Base-by-base conservation (phyloP, 2,329 filamentous ascomycete species). In the Alternaria sp. region DNA sequence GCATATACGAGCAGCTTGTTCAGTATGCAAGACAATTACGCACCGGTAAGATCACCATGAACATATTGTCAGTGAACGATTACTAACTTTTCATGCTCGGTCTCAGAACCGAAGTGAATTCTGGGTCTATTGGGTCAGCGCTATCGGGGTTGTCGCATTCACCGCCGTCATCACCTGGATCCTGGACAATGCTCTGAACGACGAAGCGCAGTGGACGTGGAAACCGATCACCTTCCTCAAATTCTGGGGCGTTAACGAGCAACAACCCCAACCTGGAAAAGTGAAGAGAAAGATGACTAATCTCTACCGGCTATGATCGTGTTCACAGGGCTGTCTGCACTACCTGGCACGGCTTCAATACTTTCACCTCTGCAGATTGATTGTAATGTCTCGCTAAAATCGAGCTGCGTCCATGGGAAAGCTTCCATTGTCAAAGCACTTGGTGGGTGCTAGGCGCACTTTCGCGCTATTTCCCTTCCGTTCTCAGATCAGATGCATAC, bases 41-140 rank as follows among this genome's bases (percentile, higher is more conserved):
- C 73, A 7, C 75, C 76, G 18, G 49, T 53, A 37, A 53, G 49
- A n/a, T 5, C 10, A 7, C 3, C 14, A 18, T 41, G 12, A 14
- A 23, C 14, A 33, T 23, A 25, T 8, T 3, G 9, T 14, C 1
- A 3, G 30, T 41, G 20, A 51, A 53, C 14, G 6, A 3, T 37
- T 21, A 8, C 49, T 53, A 23, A 53, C 20, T 5, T 23, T 0
- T 23, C 11, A 37, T 9, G 18, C 8, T 2, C 3, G 11, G 6
- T 15, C 15, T 37, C 14, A 53, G 1, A 74, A 74, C n/a, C 67
- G 69, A 12, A 55, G 55, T 0, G 55, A 71, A 12, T 78, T 78
- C 25, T 78, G 75, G 74, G 65, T 78, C 2, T 78, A 78, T 49
- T 78, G 75, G 76, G 74, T 78, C 2, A 68, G 64, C 23, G 74